Base-by-base conservation (phyloP, 1,139 yeast species). In the Suhomyces coccinellae region DNA sequence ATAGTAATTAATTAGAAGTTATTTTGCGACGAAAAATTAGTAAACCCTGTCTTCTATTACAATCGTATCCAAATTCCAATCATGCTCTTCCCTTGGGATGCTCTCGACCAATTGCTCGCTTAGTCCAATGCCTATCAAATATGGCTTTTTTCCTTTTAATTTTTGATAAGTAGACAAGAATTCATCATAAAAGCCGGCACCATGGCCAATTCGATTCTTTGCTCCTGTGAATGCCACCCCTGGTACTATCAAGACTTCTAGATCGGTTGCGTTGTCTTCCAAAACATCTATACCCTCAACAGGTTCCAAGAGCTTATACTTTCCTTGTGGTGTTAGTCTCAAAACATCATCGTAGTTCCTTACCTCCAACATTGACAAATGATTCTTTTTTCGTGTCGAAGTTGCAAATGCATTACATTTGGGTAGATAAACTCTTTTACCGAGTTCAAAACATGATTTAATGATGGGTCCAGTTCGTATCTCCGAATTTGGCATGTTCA, bases 111-210 rank as follows among this genome's bases (percentile, higher is more conserved):
- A 56, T 53, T 91, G 95, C 57, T 85, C 87, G 12, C 69, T 59
- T 8, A 91, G 69, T 0, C 95, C 95, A 6, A 90, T 63, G 0
- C 93, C 96, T 2, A 87, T 61, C 32, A 85, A 56, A 33, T 59
- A 61, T 0, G 87, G 86, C 24, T 44, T 55, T 17, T 47, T 53
- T 9, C 46, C 54, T 47, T 66, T 62, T 52, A 61, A 63, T 28
- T 62, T 55, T n/a, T 56, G 41, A 56, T 82, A 83, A 36, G 83
- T 67, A 32, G 70, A 66, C 33, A 89, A 72, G 59, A 80, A 91
- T 53, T 84, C 88, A 62, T 93, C 98, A 62, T 93, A 93, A 63
- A 79, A 90, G 0, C 97, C 99, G 10, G 85, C 95, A 1, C 99
- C 99, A 61, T 90, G 96, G 0, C 98, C 99, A 44, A 93, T 62